phyloP scores from a whole-genome alignment of 352 stramenopile genomes.

The Pythium pectinolyticum region DNA sequence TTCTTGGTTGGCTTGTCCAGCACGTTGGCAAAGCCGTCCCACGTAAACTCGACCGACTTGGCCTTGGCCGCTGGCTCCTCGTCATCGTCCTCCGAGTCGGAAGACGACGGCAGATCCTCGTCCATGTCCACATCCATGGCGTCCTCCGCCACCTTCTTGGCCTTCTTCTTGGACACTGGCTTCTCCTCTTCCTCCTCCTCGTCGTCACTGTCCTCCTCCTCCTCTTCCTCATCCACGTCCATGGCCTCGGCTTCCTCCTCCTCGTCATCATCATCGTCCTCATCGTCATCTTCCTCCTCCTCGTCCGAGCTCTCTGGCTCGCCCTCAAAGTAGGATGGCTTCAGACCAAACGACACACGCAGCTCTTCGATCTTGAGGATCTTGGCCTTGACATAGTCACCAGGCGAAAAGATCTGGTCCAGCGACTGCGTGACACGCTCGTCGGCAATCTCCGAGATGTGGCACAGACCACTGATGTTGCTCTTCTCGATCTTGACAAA shows the following conservation, averaged over 20 bases:
- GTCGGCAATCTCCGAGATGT: slow-evolving; percentile 96
- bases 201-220: slow-evolving; percentile 46
- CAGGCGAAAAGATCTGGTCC: slow-evolving; percentile 91
- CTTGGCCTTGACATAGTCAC: slow-evolving; percentile 97
- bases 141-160: slow-evolving; percentile 28
- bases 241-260: slow-evolving; percentile 40
- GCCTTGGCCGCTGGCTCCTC: slow-evolving; percentile 23
- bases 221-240: slow-evolving; percentile 52
- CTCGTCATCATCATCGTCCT: slow-evolving; percentile 46
- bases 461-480: slow-evolving; percentile 93
- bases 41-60: slow-evolving; percentile 77
- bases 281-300: slow-evolving; percentile 75
- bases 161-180: slow-evolving; percentile 33
- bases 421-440: slow-evolving; percentile 92
- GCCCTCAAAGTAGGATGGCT: slow-evolving; percentile 95
- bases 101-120: slow-evolving; percentile 51
- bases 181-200: slow-evolving; percentile 50
- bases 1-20: slow-evolving; percentile 43
- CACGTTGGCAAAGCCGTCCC: slow-evolving; percentile 85
- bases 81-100: slow-evolving; percentile 61
- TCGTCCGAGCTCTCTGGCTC: slow-evolving; percentile 90
- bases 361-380: slow-evolving; percentile 93
- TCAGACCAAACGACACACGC: slow-evolving; percentile 94
- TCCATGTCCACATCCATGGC: slow-evolving; percentile 48
- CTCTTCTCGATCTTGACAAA: slow-evolving; percentile 96